A percentile compares a stretch with the other conserved stretches of the same genome.
These are phyloP conservation scores for Solanum piurae DNA, from an alignment of 257 asterid genomes.

Conservation along the genomic window DNA sequence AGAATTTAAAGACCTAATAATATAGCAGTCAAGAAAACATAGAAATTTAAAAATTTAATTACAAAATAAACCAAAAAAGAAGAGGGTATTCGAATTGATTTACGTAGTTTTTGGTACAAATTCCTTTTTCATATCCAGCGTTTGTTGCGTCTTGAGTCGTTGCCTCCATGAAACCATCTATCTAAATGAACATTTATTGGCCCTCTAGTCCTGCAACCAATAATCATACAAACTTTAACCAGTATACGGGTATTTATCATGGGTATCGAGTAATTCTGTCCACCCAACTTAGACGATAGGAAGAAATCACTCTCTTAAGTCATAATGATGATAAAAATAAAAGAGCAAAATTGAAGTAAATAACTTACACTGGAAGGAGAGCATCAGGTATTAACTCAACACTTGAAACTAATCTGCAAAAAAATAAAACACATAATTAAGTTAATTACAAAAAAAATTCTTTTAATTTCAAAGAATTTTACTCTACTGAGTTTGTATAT, in stretches of 20 bases:
- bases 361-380: constrained; percentile 61
- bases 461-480: neutral
- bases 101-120: neutral
- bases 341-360: neutral
- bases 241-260: fast-evolving
- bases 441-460: neutral
- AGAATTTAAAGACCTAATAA: neutral
- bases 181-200: constrained; percentile 68
- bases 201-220: constrained; percentile 49
- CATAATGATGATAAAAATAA: neutral
- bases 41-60: neutral
- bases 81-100: neutral
- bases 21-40: neutral
- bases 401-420: constrained; percentile 43
- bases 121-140: constrained; percentile 37
- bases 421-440: neutral
- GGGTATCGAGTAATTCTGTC: neutral
- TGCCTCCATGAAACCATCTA: constrained; percentile 90
- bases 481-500: neutral
- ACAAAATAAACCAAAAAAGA: neutral
- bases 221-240: neutral
- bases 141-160: constrained; percentile 50
- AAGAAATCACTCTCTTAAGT: neutral
- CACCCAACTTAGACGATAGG: neutral
- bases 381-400: constrained; percentile 68